Conservation (phyloP, 352 stramenopile genomes). For the Discostella stelligera region DNA sequence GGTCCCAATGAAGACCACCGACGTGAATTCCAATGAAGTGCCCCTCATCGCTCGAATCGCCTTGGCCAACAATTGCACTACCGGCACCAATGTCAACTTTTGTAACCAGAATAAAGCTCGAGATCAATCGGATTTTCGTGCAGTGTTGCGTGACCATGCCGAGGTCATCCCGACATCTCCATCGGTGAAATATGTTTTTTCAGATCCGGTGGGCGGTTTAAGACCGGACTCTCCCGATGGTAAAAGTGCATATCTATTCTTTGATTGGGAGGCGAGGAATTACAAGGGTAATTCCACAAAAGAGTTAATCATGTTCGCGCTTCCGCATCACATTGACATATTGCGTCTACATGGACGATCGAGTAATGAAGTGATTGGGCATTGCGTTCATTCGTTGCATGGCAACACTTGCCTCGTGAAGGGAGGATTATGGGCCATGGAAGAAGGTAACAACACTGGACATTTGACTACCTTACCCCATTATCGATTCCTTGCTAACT, state of each 20-base stretch:
- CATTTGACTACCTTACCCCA: neutral
- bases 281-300: slow-evolving; percentile 8
- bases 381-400: slow-evolving; percentile 69
- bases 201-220: slow-evolving; percentile 24
- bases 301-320: slow-evolving; percentile 80
- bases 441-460: slow-evolving; percentile 32
- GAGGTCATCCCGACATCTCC: slow-evolving; percentile 69
- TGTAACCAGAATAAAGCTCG: slow-evolving; percentile 39
- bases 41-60: slow-evolving; percentile 76
- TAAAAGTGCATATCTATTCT: slow-evolving; percentile 44
- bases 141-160: slow-evolving; percentile 65
- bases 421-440: slow-evolving; percentile 60
- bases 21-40: slow-evolving; percentile 11
- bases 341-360: slow-evolving; percentile 53
- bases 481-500: neutral
- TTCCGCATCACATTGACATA: slow-evolving; percentile 82
- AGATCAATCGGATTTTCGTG: slow-evolving; percentile 52
- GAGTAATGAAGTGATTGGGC: slow-evolving; percentile 31
- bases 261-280: slow-evolving; percentile 62
- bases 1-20: slow-evolving; percentile 2
- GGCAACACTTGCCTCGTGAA: slow-evolving; percentile 75
- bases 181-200: slow-evolving; percentile 51
- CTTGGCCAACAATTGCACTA: slow-evolving; percentile 81
- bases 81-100: slow-evolving; percentile 62
- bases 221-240: slow-evolving; percentile 39